Base-by-base conservation (phyloP, 352 stramenopile species). In the Pythium oligandrum region DNA sequence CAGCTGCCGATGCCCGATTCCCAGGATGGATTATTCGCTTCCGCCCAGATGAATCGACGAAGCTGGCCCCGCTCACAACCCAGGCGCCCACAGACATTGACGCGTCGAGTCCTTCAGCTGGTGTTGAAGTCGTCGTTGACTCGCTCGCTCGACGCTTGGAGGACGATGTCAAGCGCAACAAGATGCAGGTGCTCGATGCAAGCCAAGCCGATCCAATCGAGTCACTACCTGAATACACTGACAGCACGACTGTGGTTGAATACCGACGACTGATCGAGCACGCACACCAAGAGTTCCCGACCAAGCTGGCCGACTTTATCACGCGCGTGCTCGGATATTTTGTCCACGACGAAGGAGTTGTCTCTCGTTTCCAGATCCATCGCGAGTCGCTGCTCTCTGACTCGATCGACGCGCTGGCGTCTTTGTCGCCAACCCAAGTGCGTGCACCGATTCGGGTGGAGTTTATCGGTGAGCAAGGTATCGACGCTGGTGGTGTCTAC, bases 381-480 rank as follows among this genome's bases (percentile, higher is more conserved):
- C 60, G 64, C 11, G 34, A 55, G 31, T 75, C 66, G 30, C 52
- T 90, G 48, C 66, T 89, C 44, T 74, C 83, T 51, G 70, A 87
- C 51, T 83, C 78, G 17, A 77, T 89, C 49, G 68, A 85, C 31
- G 70, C 73, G 38, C 47, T 91, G 1, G 60, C 62, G 0, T 77
- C 67, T 39, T 69, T 89, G 26, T 54, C 81, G 3, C 57, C 9
- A 7, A 33, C 78, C 43, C 70, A 72, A 30, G 68, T 78, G 30
- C 70, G 69, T 61, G 6, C 77, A 66, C 6, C 66, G 65, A n/a
- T 81, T 87, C 74, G 79, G 10, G 80, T 95, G 45, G 73, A 88
- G 39, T 96, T 96, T 48, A 48, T 86, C 0, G 71, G 82, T 32
- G 86, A 96, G 60, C 82, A 55, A n/a, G 84, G 84, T 6, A 64